phyloP scores from a whole-genome alignment of 2,329 filamentous ascomycete species.

The Fusarium camptoceras region DNA sequence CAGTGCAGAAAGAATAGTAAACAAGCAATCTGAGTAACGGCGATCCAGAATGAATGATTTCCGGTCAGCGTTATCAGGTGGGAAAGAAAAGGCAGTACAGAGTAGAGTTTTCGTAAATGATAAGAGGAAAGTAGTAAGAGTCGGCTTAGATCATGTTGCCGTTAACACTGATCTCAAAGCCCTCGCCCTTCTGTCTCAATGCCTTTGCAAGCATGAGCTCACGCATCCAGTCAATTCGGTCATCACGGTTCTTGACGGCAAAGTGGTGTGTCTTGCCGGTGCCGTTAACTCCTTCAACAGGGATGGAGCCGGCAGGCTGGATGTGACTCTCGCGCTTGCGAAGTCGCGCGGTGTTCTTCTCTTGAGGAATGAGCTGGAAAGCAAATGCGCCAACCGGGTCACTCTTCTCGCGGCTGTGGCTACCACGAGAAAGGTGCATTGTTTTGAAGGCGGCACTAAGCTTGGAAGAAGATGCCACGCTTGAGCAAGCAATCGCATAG shows the following conservation, averaged over 20 bases:
- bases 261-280: conserved; percentile 92
- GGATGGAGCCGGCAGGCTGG: conserved; percentile 49
- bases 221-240: conserved; percentile 97
- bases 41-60: neutral
- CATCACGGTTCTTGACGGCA: conserved; percentile 85
- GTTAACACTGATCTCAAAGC: conserved; percentile 85
- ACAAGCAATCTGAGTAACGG: conserved; percentile 10
- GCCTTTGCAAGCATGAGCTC: conserved; percentile 93
- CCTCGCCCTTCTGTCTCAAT: conserved; percentile 83
- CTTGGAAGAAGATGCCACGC: conserved; percentile 79
- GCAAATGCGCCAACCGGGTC: conserved; percentile 76
- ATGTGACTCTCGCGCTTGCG: conserved; percentile 65
- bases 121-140: neutral
- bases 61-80: conserved; percentile 2
- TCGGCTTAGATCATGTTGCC: conserved; percentile 74
- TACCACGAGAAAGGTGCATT: conserved; percentile 70
- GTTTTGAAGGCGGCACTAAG: conserved; percentile 89
- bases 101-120: conserved; percentile 20
- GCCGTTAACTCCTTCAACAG: conserved; percentile 65
- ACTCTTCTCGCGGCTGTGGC: conserved; percentile 63
- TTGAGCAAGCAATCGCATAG: conserved; percentile 88
- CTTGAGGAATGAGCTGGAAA: conserved; percentile 85
- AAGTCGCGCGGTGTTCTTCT: conserved; percentile 65
- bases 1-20: conserved; percentile 14
- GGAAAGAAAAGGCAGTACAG: conserved; percentile 15